Evolutionary conservation across 2,329 filamentous ascomycete species (phyloP), one percentile per base, ranked within the genome.

Genomic region (Diaporthe citri): DNA sequence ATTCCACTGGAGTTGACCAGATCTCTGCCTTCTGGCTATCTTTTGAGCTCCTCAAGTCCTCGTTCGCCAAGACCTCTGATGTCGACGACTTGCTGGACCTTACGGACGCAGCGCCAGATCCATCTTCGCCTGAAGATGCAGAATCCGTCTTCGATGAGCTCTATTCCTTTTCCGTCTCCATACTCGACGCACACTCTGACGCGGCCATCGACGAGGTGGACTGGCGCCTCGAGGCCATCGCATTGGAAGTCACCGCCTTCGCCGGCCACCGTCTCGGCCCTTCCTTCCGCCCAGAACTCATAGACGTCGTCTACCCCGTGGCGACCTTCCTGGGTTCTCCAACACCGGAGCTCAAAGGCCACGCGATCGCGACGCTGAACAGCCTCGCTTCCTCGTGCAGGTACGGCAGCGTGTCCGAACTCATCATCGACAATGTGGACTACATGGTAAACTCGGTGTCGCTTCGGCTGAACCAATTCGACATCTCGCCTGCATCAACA

Each of bases 361-460:
- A 98, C 82, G 95, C 96, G 7, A 93, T 98, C 77, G 90, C 92
- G 5, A 94, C 94, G 48, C 87, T 99, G 20, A 97, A 98, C 80
- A 90, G 92, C 25, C 87, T 98, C n/a, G 93, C 96, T 1, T 81
- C 84, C 3, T 89, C 93, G 0, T 98, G 95, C 79, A 91, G 90
- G 2, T 99, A 98, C 80, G 76, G 81, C 0, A 92, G 89, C 79
- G 93, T 96, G 6, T 93, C 93, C 36, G 91, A 94, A 22, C 86
- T 99, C 77, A 93, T 99, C 52, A 90, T 98, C 39, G 92, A 94
- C 71, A 99, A 99, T 76, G 96, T 95, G 22, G 97, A 99, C 83
- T 99, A 99, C 82, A 94, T 99, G 84, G 93, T 98, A 76, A 98
- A 98, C 81, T 95, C 97, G 0, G 91, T 99, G 22, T 95, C 94